A percentile compares a stretch with the other conserved stretches of the same genome.
These are phyloP conservation scores for Pontederia crassipes DNA, from an alignment of 176 grass and related monocot species.

Conservation along the genomic window DNA sequence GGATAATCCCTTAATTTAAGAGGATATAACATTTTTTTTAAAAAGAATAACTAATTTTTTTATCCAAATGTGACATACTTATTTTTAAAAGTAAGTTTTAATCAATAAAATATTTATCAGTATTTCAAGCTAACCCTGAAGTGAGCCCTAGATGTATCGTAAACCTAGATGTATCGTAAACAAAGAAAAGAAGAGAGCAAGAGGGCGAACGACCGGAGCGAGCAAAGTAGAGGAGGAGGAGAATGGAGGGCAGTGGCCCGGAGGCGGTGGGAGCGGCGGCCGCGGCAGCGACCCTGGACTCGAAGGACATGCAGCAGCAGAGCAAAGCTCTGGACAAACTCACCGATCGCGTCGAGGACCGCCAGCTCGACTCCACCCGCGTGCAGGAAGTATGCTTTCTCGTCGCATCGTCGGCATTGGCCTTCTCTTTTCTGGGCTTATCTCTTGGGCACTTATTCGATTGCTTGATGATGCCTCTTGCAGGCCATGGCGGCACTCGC, in stretches of 20 bases:
- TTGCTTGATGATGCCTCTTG: neutral
- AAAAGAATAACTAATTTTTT: too few relatives aligned
- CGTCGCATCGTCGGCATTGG: neutral
- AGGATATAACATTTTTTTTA: too few relatives aligned
- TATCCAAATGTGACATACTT: too few relatives aligned
- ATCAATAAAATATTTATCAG: too few relatives aligned
- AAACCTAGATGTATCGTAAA: too few relatives aligned
- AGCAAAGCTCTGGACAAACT: constrained; percentile 99
- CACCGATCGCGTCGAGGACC: constrained; percentile 92
- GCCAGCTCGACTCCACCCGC: constrained; percentile 94
- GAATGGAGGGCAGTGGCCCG: constrained; percentile 1
- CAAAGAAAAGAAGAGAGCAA: too few relatives aligned
- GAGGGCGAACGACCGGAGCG: too few relatives aligned
- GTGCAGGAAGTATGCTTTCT: constrained; percentile 31
- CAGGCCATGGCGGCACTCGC: constrained; percentile 99
- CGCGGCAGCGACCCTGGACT: constrained; percentile 25
- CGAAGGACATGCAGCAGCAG: constrained; percentile 74
- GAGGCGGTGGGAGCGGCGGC: neutral
- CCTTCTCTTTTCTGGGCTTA: neutral
- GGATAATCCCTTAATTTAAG: too few relatives aligned
- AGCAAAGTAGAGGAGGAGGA: neutral
- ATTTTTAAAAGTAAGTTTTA: too few relatives aligned
- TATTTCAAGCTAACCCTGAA: too few relatives aligned
- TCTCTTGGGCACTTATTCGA: too few relatives aligned
- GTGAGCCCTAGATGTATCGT: too few relatives aligned